These are phyloP conservation scores for Senecio squalidus DNA, from an alignment of 140 eudicot species.

Conservation along the genomic window DNA sequence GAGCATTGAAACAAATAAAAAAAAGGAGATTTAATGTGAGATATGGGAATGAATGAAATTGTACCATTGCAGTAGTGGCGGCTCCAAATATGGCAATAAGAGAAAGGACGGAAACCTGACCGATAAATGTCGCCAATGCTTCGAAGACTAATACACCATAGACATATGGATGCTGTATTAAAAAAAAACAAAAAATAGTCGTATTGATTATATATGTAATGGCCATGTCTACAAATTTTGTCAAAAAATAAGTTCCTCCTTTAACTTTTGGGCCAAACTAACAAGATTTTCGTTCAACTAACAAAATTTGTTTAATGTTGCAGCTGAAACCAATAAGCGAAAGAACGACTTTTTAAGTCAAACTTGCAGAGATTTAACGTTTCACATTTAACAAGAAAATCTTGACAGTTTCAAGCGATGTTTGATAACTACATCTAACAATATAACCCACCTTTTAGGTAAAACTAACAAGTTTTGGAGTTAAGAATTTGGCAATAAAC, in stretches of 20 bases:
- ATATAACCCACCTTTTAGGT: not conserved
- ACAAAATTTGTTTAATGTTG: no score
- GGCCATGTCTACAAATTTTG: not conserved
- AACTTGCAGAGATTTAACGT: not conserved
- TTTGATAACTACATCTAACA: not conserved
- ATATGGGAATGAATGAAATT: not conserved
- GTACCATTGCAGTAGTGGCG: conserved; percentile 95
- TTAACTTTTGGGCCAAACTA: conserved; percentile 23
- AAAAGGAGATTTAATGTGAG: not conserved
- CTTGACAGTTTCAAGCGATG: not conserved
- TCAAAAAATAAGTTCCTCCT: not conserved
- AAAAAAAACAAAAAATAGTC: conserved; percentile 7
- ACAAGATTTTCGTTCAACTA: not conserved
- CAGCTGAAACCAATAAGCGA: no score
- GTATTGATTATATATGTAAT: not conserved
- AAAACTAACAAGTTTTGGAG: not conserved
- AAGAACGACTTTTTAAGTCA: not conserved
- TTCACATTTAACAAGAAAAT: not conserved
- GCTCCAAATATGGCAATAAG: conserved; percentile 94
- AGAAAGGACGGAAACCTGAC: conserved; percentile 92
- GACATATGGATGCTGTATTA: conserved; percentile 82
- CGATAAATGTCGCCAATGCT: conserved; percentile 92
- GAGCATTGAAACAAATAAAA: not conserved
- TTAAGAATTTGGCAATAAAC: not conserved
- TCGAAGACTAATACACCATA: conserved; percentile 86